Conservation (phyloP, 768 basidiomycete species). For the Auriscalpium vulgare region DNA sequence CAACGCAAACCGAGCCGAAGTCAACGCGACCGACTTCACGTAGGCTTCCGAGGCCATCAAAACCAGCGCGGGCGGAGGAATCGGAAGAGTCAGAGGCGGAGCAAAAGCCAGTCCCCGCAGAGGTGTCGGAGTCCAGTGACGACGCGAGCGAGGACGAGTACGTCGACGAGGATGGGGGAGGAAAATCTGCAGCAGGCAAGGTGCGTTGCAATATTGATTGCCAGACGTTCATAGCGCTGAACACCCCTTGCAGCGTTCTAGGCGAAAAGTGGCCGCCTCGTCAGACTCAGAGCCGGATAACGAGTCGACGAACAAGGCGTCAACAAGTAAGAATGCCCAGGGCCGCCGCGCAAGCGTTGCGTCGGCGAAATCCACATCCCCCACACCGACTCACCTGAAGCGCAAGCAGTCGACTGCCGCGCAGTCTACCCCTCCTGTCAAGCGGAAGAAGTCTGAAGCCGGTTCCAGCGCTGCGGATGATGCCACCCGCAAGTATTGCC, state of each 20-base stretch:
- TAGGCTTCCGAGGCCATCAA: conserved; percentile 18
- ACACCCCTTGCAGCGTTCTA: conserved; percentile 30
- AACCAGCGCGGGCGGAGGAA: conserved; percentile 23
- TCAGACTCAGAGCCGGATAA: conserved; percentile 26
- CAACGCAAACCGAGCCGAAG: conserved; percentile 14
- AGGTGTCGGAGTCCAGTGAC: conserved; percentile 18
- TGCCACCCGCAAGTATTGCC: conserved; percentile 71
- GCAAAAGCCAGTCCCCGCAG: conserved; percentile 14
- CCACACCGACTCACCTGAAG: conserved; percentile 30
- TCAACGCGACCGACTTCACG: conserved; percentile 14
- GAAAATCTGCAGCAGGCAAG: conserved; percentile 29
- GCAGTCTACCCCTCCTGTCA: conserved; percentile 34
- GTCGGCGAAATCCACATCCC: conserved; percentile 1
- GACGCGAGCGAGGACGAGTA: conserved; percentile 65
- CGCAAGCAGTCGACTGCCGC: conserved; percentile 42
- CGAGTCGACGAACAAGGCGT: conserved; percentile 3
- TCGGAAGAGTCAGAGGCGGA: conserved; percentile 40
- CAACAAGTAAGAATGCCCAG: conserved; percentile 1
- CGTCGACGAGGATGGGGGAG: conserved; percentile 40
- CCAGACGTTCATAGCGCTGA: neutral
- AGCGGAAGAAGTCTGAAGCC: conserved; percentile 36
- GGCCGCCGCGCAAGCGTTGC: conserved; percentile 13
- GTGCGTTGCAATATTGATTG: conserved; percentile 28
- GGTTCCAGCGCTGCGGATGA: conserved; percentile 43
- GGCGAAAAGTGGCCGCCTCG: conserved; percentile 31